Evolutionary conservation across 768 basidiomycete species (phyloP), one percentile per base, ranked within the genome.

Genomic region (Trametopsis cervina): DNA sequence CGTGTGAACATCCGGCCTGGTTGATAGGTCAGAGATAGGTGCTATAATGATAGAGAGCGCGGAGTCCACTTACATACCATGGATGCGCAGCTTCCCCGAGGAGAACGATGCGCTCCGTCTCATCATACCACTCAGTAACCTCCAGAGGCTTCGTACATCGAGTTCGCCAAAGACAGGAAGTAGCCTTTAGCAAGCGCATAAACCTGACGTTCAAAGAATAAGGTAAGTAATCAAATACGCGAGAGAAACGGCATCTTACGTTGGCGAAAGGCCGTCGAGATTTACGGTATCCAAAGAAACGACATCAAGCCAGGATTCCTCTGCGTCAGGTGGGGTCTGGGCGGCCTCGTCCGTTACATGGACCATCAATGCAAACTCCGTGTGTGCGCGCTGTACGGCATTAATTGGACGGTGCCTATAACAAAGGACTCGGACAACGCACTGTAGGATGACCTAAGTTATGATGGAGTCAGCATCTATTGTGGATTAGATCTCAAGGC

Each of bases 281-380:
- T 64, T 61, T 52, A 75, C 51, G 21, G 61, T 66, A 20, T 61
- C 52, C 7, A 60, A 64, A 4, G 68, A 62, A 5, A 61, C 54
- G 11, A 64, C 50, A 4, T 61, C 53, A 33, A 58, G 56, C 72
- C 59, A 74, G 17, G 55, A 53, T 15, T 66, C 59, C 4, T n/a
- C 12, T 15, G 58, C 60, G 15, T 60, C 64, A 10, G 60, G 56
- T 1, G 61, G 59, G 10, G 53, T 42, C 52, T 59, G 69, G 0
- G 61, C 51, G 3, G 57, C 58, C n/a, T 61, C 63, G 37, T 54
- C 67, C 10, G 67, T 69, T 58, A 71, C 63, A 49, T 66, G 73
- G 10, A 48, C 64, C 56, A 68, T 64, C 11, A 49, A 40, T 65
- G 57, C 57, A 37, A 59, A 68, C 23, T 65, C 65, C 12, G 68